Evolutionary conservation across 2,329 filamentous ascomycete genomes (phyloP), one percentile per base, ranked within the genome.

Genomic region (Bisporella sp.): DNA sequence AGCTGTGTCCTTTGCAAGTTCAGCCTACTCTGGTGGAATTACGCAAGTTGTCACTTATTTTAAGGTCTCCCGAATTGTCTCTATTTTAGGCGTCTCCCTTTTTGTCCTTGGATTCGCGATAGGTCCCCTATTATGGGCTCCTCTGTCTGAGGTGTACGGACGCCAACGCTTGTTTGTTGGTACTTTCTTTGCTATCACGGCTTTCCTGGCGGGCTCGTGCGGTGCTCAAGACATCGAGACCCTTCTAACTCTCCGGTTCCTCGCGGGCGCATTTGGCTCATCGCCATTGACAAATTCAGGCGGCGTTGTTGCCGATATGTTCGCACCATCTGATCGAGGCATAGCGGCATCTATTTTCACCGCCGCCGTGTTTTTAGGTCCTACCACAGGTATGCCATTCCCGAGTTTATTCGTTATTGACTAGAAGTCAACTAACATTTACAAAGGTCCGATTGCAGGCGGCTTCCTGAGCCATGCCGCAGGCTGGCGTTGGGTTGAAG

Each of bases 141-240:
- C 81, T 0, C 58, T 83, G 0, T 80, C 75, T 43, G 82, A 85
- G 59, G 74, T 71, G 0, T 65, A 76, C 37, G 82, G 82, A 3
- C 70, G 82, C 1, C 69, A 71, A 28, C 65, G 72, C 4, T 71
- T 84, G 29, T 83, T 79, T 60, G 48, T 74, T 1, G 57, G 67
- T 2, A 70, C 69, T 1, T 62, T 74, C 2, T 71, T 73, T 0
- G 55, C 78, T 0, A 78, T 75, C 4, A 70, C 72, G 3, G 60
- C 82, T 0, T 85, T 84, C 59, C 76, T 73, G 0, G 30, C 39
- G 21, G 44, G 44, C 6, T 35, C 31, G 5, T 31, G 31, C n/a
- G 44, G 35, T 37, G 44, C 44, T 6, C 31, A 46, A 28, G 28
- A 37, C 32, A 46, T 46, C 5, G 44, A 12, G 6, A 46, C 44